These are phyloP conservation scores for Fusarium cicatricum DNA, from an alignment of 2,329 filamentous ascomycete species.

Conservation along the genomic window DNA sequence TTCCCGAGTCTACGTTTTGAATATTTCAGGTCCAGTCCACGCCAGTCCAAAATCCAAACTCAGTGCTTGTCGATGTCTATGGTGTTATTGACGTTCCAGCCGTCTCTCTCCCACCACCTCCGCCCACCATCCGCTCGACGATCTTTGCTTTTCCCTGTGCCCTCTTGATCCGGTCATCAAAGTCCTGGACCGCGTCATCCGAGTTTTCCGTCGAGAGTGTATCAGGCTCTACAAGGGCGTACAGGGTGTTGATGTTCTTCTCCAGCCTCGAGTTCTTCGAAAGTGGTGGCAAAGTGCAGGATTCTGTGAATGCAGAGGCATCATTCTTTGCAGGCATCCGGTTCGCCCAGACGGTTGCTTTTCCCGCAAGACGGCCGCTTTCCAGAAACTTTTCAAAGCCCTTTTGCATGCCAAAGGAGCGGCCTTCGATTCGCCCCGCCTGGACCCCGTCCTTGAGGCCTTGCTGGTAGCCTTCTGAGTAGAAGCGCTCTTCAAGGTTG, in stretches of 20 bases:
- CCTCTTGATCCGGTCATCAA: slow-evolving; percentile 87
- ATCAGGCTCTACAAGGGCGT: slow-evolving; percentile 79
- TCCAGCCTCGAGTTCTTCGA: slow-evolving; percentile 70
- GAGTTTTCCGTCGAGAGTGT: slow-evolving; percentile 83
- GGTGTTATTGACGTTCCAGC: slow-evolving; percentile 12
- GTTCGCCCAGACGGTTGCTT: slow-evolving; percentile 84
- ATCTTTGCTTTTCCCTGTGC: slow-evolving; percentile 86
- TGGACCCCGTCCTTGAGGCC: slow-evolving; percentile 78
- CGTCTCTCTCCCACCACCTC: slow-evolving; percentile 27
- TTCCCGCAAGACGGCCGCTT: slow-evolving; percentile 80
- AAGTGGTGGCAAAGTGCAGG: slow-evolving; percentile 51
- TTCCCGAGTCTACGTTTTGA: not conserved
- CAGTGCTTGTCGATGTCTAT: not conserved
- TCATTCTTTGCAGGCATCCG: slow-evolving; percentile 56
- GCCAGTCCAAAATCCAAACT: slow-evolving; percentile 12
- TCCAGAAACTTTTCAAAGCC: slow-evolving; percentile 93
- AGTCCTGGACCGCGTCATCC: slow-evolving; percentile 89
- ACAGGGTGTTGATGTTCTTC: slow-evolving; percentile 79
- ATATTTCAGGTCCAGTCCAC: not conserved
- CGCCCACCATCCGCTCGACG: slow-evolving; percentile 73
- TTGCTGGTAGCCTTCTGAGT: slow-evolving; percentile 80
- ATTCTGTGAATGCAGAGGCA: not conserved
- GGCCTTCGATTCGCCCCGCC: slow-evolving; percentile 86
- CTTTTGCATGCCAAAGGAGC: slow-evolving; percentile 88
- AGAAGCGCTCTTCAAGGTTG: slow-evolving; percentile 74